Evolutionary conservation across 352 stramenopile genomes (phyloP).

Genomic region (Globisporangium acanthophoron): DNA sequence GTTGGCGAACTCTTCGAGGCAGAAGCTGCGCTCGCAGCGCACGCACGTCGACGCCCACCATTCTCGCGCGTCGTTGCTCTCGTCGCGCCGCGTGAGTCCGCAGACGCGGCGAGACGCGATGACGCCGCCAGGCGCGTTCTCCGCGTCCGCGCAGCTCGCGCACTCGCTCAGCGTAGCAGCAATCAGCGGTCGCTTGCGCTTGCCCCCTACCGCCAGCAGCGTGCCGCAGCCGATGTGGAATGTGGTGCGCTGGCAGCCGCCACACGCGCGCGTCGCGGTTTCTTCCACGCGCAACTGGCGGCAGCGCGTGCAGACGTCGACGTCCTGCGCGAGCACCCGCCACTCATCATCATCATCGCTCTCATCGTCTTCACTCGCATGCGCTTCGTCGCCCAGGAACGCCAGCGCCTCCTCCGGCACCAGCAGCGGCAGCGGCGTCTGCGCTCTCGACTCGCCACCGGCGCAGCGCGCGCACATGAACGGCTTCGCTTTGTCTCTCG

Average conservation of each 20-base stretch:
- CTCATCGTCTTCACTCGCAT: background rate
- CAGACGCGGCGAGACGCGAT: background rate
- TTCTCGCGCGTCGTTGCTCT: no score
- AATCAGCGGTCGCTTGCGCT: no score
- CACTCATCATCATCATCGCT: slow-evolving; percentile 12
- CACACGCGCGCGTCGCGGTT: slow-evolving; percentile 17
- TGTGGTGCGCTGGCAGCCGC: background rate
- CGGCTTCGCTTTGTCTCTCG: background rate
- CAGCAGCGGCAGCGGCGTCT: slow-evolving; percentile 18
- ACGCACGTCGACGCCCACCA: no score
- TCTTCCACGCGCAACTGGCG: slow-evolving; percentile 36
- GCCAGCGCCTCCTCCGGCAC: slow-evolving; percentile 23
- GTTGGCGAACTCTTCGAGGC: no score
- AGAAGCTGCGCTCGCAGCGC: no score
- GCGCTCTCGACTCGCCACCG: background rate
- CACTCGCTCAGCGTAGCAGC: no score
- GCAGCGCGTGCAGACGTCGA: slow-evolving; percentile 56
- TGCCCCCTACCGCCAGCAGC: no score
- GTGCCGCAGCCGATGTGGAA: no score
- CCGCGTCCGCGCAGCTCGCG: no score
- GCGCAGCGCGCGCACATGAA: slow-evolving; percentile 23
- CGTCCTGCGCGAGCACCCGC: slow-evolving; percentile 27
- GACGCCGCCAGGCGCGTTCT: no score
- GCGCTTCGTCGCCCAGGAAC: slow-evolving; percentile 12
- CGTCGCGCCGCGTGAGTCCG: slow-evolving; percentile 1